A percentile compares a stretch with the other conserved stretches of the same genome.
Evolutionary conservation across 2,329 filamentous ascomycete species (phyloP).

Genomic region (Pezicula radicicola): DNA sequence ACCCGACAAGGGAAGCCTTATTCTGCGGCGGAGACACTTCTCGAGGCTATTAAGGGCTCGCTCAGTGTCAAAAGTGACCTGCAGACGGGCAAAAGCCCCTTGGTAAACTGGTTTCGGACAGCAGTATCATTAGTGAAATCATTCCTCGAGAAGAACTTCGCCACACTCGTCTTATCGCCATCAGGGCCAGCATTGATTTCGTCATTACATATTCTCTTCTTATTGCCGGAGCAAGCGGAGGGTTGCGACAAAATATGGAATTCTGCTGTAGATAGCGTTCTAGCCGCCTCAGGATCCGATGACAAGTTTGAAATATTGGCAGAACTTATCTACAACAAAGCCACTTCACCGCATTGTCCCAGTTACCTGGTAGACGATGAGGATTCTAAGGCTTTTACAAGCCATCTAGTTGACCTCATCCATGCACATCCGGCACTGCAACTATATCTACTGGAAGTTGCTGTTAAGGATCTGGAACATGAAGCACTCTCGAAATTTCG

Average conservation of each 20-base stretch:
- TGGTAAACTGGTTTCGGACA: too few species aligned
- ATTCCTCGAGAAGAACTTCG: conserved; percentile 54
- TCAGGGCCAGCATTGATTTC: conserved; percentile 66
- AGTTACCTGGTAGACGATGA: too few species aligned
- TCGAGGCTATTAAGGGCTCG: conserved; percentile 19
- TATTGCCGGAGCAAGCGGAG: conserved; percentile 33
- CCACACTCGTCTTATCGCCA: conserved; percentile 61
- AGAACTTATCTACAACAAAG: conserved; percentile 44
- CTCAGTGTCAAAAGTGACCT: neutral
- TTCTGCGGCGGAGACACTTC: conserved; percentile 57
- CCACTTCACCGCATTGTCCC: conserved; percentile 14
- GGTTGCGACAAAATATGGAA: conserved; percentile 20
- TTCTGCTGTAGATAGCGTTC: conserved; percentile 37
- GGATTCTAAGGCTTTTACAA: too few species aligned
- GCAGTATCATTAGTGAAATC: conserved; percentile 27
- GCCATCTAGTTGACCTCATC: too few species aligned
- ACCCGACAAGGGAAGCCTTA: conserved; percentile 63
- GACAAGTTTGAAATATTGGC: conserved; percentile 34
- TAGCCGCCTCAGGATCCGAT: conserved; percentile 30
- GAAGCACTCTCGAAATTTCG: too few species aligned
- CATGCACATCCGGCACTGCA: too few species aligned
- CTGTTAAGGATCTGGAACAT: too few species aligned
- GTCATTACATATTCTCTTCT: conserved; percentile 56
- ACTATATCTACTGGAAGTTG: too few species aligned
- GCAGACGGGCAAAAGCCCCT: too few species aligned